Conservation (phyloP, 805 yeast genomes). For the Candida schatavii region DNA sequence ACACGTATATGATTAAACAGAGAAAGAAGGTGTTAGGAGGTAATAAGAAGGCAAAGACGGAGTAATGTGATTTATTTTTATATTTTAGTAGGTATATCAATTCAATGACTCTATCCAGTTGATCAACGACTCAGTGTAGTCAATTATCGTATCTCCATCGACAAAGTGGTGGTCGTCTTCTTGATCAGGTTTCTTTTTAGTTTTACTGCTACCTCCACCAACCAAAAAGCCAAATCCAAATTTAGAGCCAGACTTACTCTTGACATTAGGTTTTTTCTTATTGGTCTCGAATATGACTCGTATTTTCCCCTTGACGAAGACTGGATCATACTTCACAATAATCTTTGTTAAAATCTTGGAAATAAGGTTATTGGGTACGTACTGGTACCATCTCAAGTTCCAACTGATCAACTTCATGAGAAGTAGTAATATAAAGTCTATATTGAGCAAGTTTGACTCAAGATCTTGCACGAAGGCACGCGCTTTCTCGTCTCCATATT, state of each 20-base stretch:
- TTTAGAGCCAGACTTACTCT: neutral
- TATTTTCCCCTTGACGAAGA: constrained; percentile 36
- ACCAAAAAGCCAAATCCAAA: neutral
- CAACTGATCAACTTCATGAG: constrained; percentile 56
- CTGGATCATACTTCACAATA: constrained; percentile 39
- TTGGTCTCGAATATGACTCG: constrained; percentile 37
- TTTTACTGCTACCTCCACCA: constrained; percentile 8
- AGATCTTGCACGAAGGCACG: constrained; percentile 22
- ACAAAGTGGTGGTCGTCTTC: constrained; percentile 18
- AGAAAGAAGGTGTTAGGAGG: constrained; percentile 67
- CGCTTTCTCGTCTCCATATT: constrained; percentile 16
- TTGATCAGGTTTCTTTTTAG: constrained; percentile 9
- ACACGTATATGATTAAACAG: constrained; percentile 85
- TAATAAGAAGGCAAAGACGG: no score
- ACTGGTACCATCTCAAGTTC: constrained; percentile 63
- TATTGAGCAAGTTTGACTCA: constrained; percentile 25
- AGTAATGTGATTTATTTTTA: no score
- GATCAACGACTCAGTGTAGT: constrained; percentile 27
- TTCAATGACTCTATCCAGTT: constrained; percentile 20
- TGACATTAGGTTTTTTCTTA: constrained; percentile 10
- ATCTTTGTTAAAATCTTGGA: constrained; percentile 43
- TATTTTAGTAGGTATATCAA: neutral
- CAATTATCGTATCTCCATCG: constrained; percentile 30
- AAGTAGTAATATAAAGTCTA: constrained; percentile 32
- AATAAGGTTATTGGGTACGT: constrained; percentile 44